phyloP scores from a whole-genome alignment of 2,329 filamentous ascomycete genomes.

The Pseudomassariella vexata region DNA sequence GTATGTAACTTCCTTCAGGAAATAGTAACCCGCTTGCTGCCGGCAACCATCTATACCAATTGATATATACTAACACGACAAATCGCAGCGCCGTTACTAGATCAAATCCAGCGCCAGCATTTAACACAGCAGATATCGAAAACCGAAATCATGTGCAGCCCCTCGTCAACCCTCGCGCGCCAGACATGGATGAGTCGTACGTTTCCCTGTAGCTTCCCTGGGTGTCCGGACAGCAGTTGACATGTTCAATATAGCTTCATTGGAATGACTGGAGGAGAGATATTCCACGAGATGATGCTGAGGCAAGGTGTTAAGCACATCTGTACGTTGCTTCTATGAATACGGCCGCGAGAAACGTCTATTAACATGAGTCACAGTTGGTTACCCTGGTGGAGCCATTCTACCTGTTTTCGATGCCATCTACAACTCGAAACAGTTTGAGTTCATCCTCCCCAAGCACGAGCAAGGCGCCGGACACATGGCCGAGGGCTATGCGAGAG shows the following conservation, averaged over 20 bases:
- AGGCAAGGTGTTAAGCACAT: constrained; percentile 87
- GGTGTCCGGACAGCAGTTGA: constrained; percentile 12
- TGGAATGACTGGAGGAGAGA: constrained; percentile 90
- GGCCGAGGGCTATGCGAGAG: constrained; percentile 94
- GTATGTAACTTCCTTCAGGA: constrained; percentile 36
- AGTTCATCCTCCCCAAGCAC: constrained; percentile 91
- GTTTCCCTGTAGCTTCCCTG: constrained; percentile 8
- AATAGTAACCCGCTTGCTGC: constrained; percentile 4
- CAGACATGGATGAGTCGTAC: constrained; percentile 74
- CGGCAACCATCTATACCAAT: constrained; percentile 6
- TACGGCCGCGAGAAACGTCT: no score
- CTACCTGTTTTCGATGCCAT: constrained; percentile 98
- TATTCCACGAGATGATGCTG: constrained; percentile 99
- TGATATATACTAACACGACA: constrained; percentile 14
- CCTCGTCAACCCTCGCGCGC: constrained; percentile 52
- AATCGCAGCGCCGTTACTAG: constrained; percentile 35
- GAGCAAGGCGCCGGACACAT: constrained; percentile 98
- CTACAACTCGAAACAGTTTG: constrained; percentile 94
- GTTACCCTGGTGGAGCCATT: constrained; percentile 93
- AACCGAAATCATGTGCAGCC: constrained; percentile 61
- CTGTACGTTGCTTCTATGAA: constrained; percentile 51
- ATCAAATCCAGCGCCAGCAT: constrained; percentile 57
- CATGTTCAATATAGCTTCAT: constrained; percentile 59
- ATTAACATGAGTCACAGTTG: constrained; percentile 46
- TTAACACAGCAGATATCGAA: constrained; percentile 41